Percentiles rank a stretch among this genome's conserved stretches.
phyloP scores from a whole-genome alignment of 768 basidiomycete genomes.

The Mrakia hoshinonis region DNA sequence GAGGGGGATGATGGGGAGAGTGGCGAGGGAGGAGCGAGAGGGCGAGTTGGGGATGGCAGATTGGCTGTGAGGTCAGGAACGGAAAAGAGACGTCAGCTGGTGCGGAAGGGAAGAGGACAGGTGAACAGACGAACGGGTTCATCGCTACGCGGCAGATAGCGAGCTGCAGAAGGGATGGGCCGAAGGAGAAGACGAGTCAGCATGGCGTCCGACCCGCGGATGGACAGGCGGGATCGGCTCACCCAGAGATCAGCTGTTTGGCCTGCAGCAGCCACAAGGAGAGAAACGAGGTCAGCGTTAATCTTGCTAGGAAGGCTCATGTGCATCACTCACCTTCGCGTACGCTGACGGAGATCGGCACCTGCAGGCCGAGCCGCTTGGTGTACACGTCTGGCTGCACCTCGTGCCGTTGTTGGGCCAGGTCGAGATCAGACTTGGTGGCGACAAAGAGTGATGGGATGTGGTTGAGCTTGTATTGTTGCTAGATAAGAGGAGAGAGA shows the following conservation, averaged over 20 bases:
- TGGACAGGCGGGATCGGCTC: not conserved
- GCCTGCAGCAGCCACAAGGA: not conserved
- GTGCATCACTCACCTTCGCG: slow-evolving; percentile 59
- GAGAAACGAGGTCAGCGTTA: not conserved
- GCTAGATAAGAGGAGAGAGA: slow-evolving; percentile 46
- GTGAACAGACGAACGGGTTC: slow-evolving; percentile 18
- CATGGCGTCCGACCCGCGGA: too few species aligned
- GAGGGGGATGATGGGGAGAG: not conserved
- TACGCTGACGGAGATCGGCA: slow-evolving; percentile 88
- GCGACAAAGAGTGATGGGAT: slow-evolving; percentile 95
- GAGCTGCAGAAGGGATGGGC: not conserved
- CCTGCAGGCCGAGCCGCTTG: slow-evolving; percentile 74
- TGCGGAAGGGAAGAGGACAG: not conserved
- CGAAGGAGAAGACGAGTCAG: not conserved
- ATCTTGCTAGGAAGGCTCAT: too few species aligned
- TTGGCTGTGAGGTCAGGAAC: not conserved
- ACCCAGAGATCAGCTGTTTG: slow-evolving; percentile 30
- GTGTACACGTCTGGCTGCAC: slow-evolving; percentile 98
- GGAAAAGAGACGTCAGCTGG: not conserved
- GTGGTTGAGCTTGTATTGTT: slow-evolving; percentile 92
- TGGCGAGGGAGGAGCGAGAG: slow-evolving; percentile 1
- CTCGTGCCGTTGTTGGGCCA: slow-evolving; percentile 95
- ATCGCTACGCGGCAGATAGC: slow-evolving; percentile 29
- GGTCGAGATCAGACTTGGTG: slow-evolving; percentile 96
- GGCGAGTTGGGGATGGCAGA: slow-evolving; percentile 19